phyloP scores from a whole-genome alignment of 306 rosid species.

The Gastrolobium villosum region DNA sequence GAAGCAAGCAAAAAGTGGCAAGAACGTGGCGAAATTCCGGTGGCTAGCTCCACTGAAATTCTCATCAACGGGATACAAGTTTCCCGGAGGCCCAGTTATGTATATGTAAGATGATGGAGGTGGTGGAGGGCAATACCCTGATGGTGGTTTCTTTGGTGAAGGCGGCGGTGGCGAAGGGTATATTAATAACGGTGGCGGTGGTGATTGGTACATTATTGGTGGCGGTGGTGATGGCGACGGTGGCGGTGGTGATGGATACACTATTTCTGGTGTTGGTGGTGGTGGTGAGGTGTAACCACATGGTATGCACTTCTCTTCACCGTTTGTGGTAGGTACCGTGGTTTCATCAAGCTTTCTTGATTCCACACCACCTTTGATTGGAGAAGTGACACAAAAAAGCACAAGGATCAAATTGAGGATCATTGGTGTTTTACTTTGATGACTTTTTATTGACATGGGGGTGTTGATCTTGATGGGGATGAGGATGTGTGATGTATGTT shows the following conservation, averaged over 20 bases:
- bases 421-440: conserved; percentile 33
- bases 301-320: conserved; percentile 41
- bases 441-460: conserved; percentile 27
- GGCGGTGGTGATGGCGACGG: conserved; percentile 49
- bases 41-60: conserved; percentile 47
- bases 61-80: conserved; percentile 52
- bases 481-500: background rate
- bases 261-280: conserved; percentile 32
- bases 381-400: conserved; percentile 39
- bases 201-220: conserved; percentile 33
- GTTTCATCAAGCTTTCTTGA: conserved; percentile 63
- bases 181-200: conserved; percentile 26
- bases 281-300: conserved; percentile 50
- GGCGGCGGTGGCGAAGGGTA: conserved; percentile 53
- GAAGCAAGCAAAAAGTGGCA: conserved; percentile 43
- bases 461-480: background rate
- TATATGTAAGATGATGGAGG: conserved; percentile 46
- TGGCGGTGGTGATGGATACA: conserved; percentile 47
- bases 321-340: conserved; percentile 26
- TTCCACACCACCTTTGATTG: conserved; percentile 39
- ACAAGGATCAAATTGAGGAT: conserved; percentile 47
- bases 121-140: conserved; percentile 52
- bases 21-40: background rate
- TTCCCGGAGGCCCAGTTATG: conserved; percentile 55
- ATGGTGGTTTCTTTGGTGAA: conserved; percentile 55